Conservation (phyloP, 2,329 filamentous ascomycete species). For the Pestalotiopsis sp. region DNA sequence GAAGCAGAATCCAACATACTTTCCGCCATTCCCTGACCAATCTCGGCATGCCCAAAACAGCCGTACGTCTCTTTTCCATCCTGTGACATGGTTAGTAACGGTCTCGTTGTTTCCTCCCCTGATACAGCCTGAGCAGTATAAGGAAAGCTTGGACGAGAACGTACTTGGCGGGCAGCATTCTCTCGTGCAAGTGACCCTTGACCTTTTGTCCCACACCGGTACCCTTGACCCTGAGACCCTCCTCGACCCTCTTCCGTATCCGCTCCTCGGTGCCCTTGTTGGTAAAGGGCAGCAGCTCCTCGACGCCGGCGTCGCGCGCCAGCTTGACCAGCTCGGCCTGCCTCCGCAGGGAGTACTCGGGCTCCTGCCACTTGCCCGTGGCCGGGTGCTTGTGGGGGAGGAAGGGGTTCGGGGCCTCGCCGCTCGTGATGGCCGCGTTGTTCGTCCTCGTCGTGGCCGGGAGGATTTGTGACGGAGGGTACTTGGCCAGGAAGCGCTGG, state of each 20-base stretch:
- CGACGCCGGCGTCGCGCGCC: constrained; percentile 76
- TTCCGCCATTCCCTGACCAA: constrained; percentile 93
- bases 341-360: constrained; percentile 79
- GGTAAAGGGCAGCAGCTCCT: constrained; percentile 77
- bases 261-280: constrained; percentile 75
- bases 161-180: constrained; percentile 76
- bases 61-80: constrained; percentile 86
- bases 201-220: constrained; percentile 91
- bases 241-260: constrained; percentile 73
- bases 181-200: constrained; percentile 94
- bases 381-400: constrained; percentile 74
- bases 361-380: constrained; percentile 83
- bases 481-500: constrained; percentile 85
- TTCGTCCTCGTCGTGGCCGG: constrained; percentile 39
- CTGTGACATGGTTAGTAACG: constrained; percentile 39
- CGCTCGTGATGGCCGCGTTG: constrained; percentile 32
- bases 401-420: constrained; percentile 71
- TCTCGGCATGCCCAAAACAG: constrained; percentile 93
- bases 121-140: not conserved
- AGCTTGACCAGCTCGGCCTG: constrained; percentile 93
- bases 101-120: not conserved
- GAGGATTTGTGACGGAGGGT: constrained; percentile 72
- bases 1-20: constrained; percentile 55
- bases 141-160: constrained; percentile 32
- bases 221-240: constrained; percentile 84